Conservation (phyloP, 306 rosid species). For the Quercus cerris region DNA sequence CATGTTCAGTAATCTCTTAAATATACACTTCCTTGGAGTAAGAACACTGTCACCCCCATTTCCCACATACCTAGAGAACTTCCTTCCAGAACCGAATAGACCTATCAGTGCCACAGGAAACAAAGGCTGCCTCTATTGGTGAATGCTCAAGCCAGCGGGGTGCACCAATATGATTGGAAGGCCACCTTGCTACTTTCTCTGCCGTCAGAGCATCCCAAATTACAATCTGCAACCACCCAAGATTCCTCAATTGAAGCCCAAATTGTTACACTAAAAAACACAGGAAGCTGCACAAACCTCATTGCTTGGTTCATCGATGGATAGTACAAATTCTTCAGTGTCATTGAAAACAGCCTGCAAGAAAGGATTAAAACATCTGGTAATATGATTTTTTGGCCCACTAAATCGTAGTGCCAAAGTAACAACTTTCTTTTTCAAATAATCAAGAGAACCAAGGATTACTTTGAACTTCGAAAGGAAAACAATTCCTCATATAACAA, state of each 20-base stretch:
- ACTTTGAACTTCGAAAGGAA: not conserved
- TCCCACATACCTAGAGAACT: slow-evolving; percentile 18
- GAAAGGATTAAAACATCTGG: slow-evolving; percentile 4
- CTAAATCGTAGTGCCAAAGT: not conserved
- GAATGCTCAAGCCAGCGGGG: slow-evolving; percentile 97
- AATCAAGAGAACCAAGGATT: slow-evolving; percentile 1
- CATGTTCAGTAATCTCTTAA: slow-evolving; percentile 6
- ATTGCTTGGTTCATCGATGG: slow-evolving; percentile 78
- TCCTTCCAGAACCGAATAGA: slow-evolving; percentile 91
- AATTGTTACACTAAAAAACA: slow-evolving; percentile 3
- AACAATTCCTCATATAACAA: not conserved
- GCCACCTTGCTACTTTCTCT: slow-evolving; percentile 78
- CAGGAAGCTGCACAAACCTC: slow-evolving; percentile 58
- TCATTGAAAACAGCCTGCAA: slow-evolving; percentile 79
- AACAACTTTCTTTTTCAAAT: not conserved
- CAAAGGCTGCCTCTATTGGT: slow-evolving; percentile 61
- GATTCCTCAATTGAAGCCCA: slow-evolving; percentile 21
- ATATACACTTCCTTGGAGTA: not conserved
- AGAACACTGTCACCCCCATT: slow-evolving; percentile 6
- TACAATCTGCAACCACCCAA: slow-evolving; percentile 57
- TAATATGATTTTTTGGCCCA: not conserved
- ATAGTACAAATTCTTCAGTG: slow-evolving; percentile 79
- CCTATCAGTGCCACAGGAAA: slow-evolving; percentile 83
- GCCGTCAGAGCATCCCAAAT: slow-evolving; percentile 86
- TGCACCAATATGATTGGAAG: slow-evolving; percentile 81